These are phyloP conservation scores for Obelidium mucronatum DNA, from an alignment of 192 early-diverging fungal genomes.

Conservation along the genomic window DNA sequence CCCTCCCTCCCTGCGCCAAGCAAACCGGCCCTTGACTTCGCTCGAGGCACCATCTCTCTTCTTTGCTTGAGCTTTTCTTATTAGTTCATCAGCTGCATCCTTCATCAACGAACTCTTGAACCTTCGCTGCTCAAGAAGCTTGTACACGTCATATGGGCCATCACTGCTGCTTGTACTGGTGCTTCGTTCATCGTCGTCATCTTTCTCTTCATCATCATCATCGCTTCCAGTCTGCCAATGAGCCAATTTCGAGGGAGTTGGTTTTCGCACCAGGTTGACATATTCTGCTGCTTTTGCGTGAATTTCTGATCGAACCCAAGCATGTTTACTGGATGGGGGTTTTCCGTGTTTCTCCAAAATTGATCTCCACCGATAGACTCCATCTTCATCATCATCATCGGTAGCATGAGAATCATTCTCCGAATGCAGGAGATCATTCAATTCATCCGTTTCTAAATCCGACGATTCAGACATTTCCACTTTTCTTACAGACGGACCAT, in stretches of 20 bases:
- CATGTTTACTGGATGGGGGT: neutral
- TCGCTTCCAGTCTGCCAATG: constrained; percentile 3
- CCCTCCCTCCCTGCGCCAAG: neutral
- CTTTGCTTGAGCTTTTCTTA: neutral
- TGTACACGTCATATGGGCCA: constrained; percentile 1
- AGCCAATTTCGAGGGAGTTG: neutral
- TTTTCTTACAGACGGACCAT: neutral
- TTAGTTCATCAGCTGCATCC: constrained; percentile 1
- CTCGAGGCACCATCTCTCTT: neutral
- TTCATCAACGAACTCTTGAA: constrained; percentile 13
- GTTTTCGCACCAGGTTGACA: neutral
- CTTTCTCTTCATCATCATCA: neutral
- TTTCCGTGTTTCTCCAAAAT: neutral
- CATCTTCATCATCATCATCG: neutral
- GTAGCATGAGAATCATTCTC: no score
- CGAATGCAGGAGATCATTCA: neutral
- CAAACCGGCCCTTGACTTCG: neutral
- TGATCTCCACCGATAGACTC: neutral
- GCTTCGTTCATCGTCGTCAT: neutral
- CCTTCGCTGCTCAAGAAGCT: neutral
- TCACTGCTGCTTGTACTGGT: constrained; percentile 1
- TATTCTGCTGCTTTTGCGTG: neutral
- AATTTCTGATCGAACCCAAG: neutral
- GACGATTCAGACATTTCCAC: neutral
- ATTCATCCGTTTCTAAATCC: neutral